Evolutionary conservation across 805 yeast species (phyloP).

Genomic region (Saturnispora dispora): DNA sequence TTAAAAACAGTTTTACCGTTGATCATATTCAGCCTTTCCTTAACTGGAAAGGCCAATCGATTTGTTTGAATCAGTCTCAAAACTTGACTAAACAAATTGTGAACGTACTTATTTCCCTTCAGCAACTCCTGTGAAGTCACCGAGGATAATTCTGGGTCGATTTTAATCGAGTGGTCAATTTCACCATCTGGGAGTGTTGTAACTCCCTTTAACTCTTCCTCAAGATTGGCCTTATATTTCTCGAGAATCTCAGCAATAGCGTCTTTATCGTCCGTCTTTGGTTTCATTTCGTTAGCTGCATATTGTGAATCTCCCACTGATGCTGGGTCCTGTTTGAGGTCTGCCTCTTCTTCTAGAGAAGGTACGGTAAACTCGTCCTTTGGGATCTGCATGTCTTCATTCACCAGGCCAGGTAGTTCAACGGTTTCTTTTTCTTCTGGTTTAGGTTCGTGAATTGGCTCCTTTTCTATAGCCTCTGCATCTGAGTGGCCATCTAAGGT

Average conservation of each 20-base stretch:
- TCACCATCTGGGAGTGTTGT: background rate
- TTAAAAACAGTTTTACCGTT: conserved; percentile 18
- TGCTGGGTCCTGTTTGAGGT: conserved; percentile 1
- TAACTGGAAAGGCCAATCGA: conserved; percentile 24
- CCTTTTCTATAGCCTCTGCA: background rate
- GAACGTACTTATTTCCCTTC: conserved; percentile 23
- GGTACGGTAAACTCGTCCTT: background rate
- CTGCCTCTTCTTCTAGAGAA: conserved; percentile 3
- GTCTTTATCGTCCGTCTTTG: background rate
- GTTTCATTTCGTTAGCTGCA: conserved; percentile 1
- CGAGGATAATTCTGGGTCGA: conserved; percentile 17
- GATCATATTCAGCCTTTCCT: conserved; percentile 21
- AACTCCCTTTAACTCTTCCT: background rate
- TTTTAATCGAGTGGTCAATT: conserved; percentile 21
- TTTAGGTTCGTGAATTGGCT: background rate
- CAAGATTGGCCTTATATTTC: background rate
- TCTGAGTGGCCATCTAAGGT: background rate
- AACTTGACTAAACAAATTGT: conserved; percentile 22
- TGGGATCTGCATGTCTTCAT: background rate
- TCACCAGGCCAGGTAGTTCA: background rate
- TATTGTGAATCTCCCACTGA: conserved; percentile 3
- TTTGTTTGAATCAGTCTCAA: conserved; percentile 24
- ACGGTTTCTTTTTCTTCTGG: background rate
- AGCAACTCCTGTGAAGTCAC: conserved; percentile 20
- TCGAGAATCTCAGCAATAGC: background rate